Conservation (phyloP, 305 asterid genomes). For the Fraxinus floribunda region DNA sequence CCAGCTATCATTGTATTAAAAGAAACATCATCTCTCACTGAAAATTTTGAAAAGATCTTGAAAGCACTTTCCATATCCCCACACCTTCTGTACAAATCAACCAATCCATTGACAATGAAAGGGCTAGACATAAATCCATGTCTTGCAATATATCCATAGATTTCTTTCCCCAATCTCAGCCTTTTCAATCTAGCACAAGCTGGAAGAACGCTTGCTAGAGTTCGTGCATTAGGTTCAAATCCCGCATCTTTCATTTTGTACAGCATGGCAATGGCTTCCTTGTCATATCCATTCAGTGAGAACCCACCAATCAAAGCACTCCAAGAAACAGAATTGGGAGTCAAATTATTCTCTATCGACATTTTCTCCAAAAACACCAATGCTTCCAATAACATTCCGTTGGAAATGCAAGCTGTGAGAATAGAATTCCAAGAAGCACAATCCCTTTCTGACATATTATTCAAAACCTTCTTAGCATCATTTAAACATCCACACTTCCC, state of each 20-base stretch:
- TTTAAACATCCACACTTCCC: conserved; percentile 61
- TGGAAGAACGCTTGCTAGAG: conserved; percentile 60
- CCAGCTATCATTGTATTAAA: conserved; percentile 76
- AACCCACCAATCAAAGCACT: conserved; percentile 70
- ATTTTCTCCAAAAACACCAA: conserved; percentile 43
- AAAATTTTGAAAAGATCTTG: conserved; percentile 48
- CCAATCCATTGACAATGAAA: conserved; percentile 67
- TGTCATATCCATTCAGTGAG: conserved; percentile 56
- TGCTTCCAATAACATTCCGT: conserved; percentile 56
- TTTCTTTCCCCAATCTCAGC: conserved; percentile 53
- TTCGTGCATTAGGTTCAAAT: conserved; percentile 54
- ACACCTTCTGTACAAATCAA: conserved; percentile 70
- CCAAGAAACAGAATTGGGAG: conserved; percentile 64
- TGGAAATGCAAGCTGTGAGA: conserved; percentile 58
- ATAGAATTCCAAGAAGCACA: conserved; percentile 75
- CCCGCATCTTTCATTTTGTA: conserved; percentile 52
- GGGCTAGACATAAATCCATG: conserved; percentile 57
- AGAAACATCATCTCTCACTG: conserved; percentile 60
- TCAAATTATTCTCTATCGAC: conserved; percentile 36
- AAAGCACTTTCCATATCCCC: conserved; percentile 54
- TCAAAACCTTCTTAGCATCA: conserved; percentile 49
- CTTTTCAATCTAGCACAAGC: conserved; percentile 63
- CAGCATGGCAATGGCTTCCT: conserved; percentile 57
- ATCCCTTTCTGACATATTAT: conserved; percentile 45
- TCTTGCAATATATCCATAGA: conserved; percentile 64